These are phyloP conservation scores for Areca catechu DNA, from an alignment of 176 grass and related monocot species.

Conservation along the genomic window DNA sequence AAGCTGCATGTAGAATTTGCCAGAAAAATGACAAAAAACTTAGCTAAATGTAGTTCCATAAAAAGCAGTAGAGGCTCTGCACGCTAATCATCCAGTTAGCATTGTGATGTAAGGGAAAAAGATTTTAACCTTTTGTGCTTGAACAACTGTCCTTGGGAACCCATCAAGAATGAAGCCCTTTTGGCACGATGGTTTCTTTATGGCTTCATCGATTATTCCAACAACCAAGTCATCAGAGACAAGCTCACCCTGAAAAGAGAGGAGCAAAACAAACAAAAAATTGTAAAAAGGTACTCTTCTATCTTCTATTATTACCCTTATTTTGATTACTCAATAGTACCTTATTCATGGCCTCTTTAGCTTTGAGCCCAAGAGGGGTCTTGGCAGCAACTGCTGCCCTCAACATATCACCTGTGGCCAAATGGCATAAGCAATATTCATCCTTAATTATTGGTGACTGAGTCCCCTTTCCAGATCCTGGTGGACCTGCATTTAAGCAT, in stretches of 20 bases:
- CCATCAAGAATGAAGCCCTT: conserved; percentile 99
- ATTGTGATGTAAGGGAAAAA: too few relatives aligned
- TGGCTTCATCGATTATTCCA: conserved; percentile 95
- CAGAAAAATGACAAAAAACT: too few relatives aligned
- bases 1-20: conserved; percentile 33
- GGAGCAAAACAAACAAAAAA: conserved; percentile 10
- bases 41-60: too few relatives aligned
- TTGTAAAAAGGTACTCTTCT: conserved; percentile 22
- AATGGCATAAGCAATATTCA: conserved; percentile 88
- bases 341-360: conserved; percentile 89
- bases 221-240: conserved; percentile 94
- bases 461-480: conserved; percentile 90
- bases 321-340: conserved; percentile 26
- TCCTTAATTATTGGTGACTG: conserved; percentile 93
- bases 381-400: conserved; percentile 89
- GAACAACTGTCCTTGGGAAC: conserved; percentile 82
- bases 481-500: conserved; percentile 53
- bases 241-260: conserved; percentile 66
- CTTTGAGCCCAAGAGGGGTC: conserved; percentile 85
- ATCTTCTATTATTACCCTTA: neutral
- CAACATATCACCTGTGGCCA: conserved; percentile 97
- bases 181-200: conserved; percentile 92
- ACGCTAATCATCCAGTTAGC: too few relatives aligned
- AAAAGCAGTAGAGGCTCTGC: too few relatives aligned
- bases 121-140: conserved; percentile 73